Evolutionary conservation across 768 basidiomycete genomes (phyloP), one percentile per base, ranked within the genome.

Genomic region (Mycena vitilis): DNA sequence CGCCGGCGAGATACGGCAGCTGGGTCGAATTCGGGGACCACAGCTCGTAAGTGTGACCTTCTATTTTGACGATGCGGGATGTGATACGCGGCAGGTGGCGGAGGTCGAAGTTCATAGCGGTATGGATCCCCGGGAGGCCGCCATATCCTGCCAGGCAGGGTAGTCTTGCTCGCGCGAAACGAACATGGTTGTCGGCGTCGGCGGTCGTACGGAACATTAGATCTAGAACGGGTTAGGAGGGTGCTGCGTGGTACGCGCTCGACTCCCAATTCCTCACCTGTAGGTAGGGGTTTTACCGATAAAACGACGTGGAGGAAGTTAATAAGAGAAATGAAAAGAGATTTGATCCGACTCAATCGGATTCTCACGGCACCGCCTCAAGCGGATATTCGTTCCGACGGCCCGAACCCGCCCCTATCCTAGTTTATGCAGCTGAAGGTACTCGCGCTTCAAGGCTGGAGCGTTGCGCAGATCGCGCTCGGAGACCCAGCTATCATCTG

Each of bases 391-490:
- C 5, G 44, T 16, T 20, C 44, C 51, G 51, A 12, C 4, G 13
- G 9, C 25, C 10, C 12, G 23, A 52, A 15, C 51, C 16, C 51
- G 44, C 44, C 11, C 5, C 25, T 34, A 52, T 30, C 23, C 3
- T 16, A 63, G 16, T 8, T 63, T 52, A 23, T 63, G 49, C 37
- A 51, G 9, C 4, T 18, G 5, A 4, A 40, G 16, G 16, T 65
- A 65, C 18, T 42, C 56, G 36, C 54, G 54, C 34, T 49, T 47
- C 18, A 65, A 54, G 18, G 65, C 57, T 8, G 69, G 70, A n/a
- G 69, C 65, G 42, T 71, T 66, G 10, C 65, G 52, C 12, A 67
- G 61, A 48, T 66, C 59, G 5, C 13, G 22, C 30, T 60, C 60
- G 4, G 59, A 53, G 7, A 66, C 54, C 69, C 69, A 70, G 34